Conservation (phyloP, 371 early-diverging fungal genomes). For the Parasitella parasitica region DNA sequence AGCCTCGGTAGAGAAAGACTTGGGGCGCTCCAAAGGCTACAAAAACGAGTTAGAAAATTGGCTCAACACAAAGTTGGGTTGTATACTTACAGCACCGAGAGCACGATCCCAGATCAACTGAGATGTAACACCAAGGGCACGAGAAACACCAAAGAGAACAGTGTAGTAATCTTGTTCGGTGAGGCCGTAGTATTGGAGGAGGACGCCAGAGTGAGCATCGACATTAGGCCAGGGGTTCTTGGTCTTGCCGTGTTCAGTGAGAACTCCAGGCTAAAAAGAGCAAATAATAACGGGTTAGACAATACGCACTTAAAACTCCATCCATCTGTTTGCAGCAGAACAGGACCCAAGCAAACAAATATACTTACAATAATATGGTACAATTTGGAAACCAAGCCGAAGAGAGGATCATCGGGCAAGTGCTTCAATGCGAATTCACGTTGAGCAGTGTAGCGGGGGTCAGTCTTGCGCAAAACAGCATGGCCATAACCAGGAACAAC, state of each 20-base stretch:
- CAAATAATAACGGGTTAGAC: not conserved
- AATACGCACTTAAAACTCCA: not conserved
- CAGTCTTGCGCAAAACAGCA: constrained; percentile 95
- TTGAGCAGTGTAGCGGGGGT: constrained; percentile 98
- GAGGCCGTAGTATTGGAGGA: constrained; percentile 95
- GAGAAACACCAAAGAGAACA: constrained; percentile 97
- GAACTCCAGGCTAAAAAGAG: constrained; percentile 74
- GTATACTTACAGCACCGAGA: constrained; percentile 59
- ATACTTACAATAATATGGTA: constrained; percentile 86
- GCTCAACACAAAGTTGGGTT: constrained; percentile 63
- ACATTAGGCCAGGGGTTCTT: constrained; percentile 99
- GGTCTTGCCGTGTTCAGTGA: constrained; percentile 99
- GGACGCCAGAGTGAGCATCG: constrained; percentile 98
- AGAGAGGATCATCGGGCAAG: constrained; percentile 94
- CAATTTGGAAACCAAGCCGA: constrained; percentile 93
- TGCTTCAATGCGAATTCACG: constrained; percentile 98
- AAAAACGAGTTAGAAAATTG: constrained; percentile 6
- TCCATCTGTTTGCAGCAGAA: not conserved
- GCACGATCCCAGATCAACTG: constrained; percentile 97
- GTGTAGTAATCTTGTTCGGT: constrained; percentile 99
- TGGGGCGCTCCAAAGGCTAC: constrained; percentile 93
- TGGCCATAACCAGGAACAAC: constrained; percentile 99
- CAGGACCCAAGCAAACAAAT: not conserved
- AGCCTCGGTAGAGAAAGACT: constrained; percentile 87
- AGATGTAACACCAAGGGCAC: constrained; percentile 92